Conservation (phyloP, 352 stramenopile genomes). For the Phytopythium mirpurense region DNA sequence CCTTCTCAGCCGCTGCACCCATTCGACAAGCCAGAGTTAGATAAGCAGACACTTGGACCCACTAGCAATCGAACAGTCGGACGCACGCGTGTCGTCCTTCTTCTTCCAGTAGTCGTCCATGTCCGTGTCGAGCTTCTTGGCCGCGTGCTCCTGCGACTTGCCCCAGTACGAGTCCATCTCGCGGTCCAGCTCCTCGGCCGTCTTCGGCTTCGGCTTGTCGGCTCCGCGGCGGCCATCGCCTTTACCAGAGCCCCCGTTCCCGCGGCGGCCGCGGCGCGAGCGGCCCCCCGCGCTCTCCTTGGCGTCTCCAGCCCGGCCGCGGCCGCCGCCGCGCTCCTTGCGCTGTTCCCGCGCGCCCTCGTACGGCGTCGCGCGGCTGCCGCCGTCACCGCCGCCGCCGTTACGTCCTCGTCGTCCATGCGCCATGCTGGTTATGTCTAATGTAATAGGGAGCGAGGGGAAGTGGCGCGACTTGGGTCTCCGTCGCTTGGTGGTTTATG, state of each 20-base stretch:
- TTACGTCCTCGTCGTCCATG: constrained; percentile 31
- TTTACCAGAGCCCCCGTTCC: constrained; percentile 11
- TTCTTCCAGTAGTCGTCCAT: constrained; percentile 89
- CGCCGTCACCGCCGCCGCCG: constrained; percentile 10
- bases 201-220: constrained; percentile 62
- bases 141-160: constrained; percentile 78
- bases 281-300: constrained; percentile 4
- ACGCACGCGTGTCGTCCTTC: constrained; percentile 49
- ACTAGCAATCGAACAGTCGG: too few species aligned
- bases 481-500: neutral
- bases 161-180: constrained; percentile 88
- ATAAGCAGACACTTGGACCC: neutral
- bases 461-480: neutral
- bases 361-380: constrained; percentile 35
- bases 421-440: constrained; percentile 15
- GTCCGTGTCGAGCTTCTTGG: constrained; percentile 80
- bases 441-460: neutral
- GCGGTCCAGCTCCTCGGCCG: constrained; percentile 72
- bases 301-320: constrained; percentile 10
- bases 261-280: constrained; percentile 14
- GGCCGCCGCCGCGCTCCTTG: constrained; percentile 20
- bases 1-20: constrained; percentile 12
- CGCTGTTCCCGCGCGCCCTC: constrained; percentile 23
- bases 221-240: neutral
- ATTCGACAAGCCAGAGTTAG: neutral